These are phyloP conservation scores for Solanum paucissectum DNA, from an alignment of 257 asterid species.

Conservation along the genomic window DNA sequence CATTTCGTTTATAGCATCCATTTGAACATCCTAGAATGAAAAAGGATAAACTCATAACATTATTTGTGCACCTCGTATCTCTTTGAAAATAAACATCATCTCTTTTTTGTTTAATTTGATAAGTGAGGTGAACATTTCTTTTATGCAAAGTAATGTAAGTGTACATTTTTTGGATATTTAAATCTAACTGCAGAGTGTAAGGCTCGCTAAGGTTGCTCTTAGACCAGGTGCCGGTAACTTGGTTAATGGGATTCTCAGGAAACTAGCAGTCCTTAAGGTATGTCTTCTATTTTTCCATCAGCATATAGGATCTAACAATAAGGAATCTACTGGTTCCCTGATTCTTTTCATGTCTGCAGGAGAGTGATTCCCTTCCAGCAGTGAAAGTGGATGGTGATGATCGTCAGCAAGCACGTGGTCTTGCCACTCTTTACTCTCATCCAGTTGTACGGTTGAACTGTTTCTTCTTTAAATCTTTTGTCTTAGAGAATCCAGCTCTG, in stretches of 20 bases:
- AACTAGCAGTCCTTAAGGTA: slow-evolving; percentile 75
- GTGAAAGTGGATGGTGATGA: slow-evolving; percentile 71
- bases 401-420: slow-evolving; percentile 88
- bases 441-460: slow-evolving; percentile 63
- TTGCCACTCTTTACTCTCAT: slow-evolving; percentile 84
- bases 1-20: background rate
- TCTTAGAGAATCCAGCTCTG: background rate
- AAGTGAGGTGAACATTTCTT: slow-evolving; percentile 9
- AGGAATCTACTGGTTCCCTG: slow-evolving; percentile 7
- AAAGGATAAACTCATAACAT: background rate
- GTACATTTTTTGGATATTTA: background rate
- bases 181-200: slow-evolving; percentile 55
- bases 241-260: slow-evolving; percentile 87
- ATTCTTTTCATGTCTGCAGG: slow-evolving; percentile 34
- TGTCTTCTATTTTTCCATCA: slow-evolving; percentile 1
- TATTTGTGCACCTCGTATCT: background rate
- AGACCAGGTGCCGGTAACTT: slow-evolving; percentile 92
- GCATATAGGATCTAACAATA: background rate
- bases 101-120: background rate
- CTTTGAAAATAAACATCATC: background rate
- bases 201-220: slow-evolving; percentile 84
- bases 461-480: background rate
- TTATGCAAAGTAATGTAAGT: background rate
- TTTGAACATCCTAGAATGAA: background rate
- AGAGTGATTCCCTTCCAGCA: slow-evolving; percentile 55